These are phyloP conservation scores for Myxozyma geophila DNA, from an alignment of 805 yeast species.

Conservation along the genomic window DNA sequence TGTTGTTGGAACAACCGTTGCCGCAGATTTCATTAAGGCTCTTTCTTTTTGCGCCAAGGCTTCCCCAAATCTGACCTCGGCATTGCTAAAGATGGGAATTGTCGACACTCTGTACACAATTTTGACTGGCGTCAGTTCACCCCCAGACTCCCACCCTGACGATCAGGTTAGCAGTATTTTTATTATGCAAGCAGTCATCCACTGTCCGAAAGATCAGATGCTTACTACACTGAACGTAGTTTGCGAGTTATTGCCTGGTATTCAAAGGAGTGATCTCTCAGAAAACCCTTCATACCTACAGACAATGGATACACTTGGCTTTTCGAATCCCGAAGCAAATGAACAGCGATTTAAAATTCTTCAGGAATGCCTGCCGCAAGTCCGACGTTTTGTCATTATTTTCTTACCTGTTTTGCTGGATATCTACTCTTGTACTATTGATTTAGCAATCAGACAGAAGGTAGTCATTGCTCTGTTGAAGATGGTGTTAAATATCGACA, in stretches of 20 bases:
- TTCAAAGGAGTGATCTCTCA: constrained; percentile 38
- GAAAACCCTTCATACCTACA: constrained; percentile 16
- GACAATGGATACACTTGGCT: constrained; percentile 2
- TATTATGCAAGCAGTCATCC: constrained; percentile 72
- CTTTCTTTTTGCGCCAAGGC: constrained; percentile 51
- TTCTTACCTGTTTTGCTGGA: constrained; percentile 61
- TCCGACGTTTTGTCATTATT: constrained; percentile 50
- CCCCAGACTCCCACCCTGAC: constrained; percentile 36
- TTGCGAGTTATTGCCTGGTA: constrained; percentile 60
- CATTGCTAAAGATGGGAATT: constrained; percentile 55
- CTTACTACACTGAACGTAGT: constrained; percentile 60
- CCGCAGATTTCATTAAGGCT: constrained; percentile 44
- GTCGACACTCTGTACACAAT: constrained; percentile 56
- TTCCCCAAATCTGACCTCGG: constrained; percentile 51
- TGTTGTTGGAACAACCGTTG: constrained; percentile 24
- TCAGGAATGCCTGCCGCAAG: constrained; percentile 26
- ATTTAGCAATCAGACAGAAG: constrained; percentile 63
- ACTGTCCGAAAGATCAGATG: constrained; percentile 70
- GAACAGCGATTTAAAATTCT: constrained; percentile 39
- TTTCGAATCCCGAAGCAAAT: constrained; percentile 29
- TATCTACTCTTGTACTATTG: constrained; percentile 74
- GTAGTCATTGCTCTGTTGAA: constrained; percentile 60
- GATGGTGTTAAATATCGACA: constrained; percentile 51
- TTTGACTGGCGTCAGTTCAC: constrained; percentile 54
- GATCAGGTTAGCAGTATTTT: constrained; percentile 46